A percentile compares a stretch with the other conserved stretches of the same genome.
Conservation (phyloP, 805 yeast genomes). For the Ogataea henricii region DNA sequence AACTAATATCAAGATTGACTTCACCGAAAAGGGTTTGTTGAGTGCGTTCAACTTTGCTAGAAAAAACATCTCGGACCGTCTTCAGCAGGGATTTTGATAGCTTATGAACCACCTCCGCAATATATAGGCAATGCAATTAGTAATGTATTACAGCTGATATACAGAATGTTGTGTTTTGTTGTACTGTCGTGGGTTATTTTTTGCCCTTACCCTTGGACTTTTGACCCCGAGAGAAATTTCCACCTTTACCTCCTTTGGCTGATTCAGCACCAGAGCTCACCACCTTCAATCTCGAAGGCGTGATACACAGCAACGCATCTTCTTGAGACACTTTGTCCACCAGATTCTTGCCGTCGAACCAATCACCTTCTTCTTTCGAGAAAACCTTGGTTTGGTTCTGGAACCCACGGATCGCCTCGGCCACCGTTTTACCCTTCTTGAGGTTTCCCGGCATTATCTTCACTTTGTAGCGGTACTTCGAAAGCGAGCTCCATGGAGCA, state of each 20-base stretch:
- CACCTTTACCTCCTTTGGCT: conserved; percentile 17
- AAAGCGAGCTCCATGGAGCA: conserved; percentile 88
- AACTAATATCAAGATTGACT: conserved; percentile 59
- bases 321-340: conserved; percentile 58
- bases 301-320: conserved; percentile 66
- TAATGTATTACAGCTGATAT: conserved; percentile 1
- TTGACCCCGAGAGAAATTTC: conserved; percentile 2
- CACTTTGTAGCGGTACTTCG: conserved; percentile 74
- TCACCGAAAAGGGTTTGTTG: conserved; percentile 73
- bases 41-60: conserved; percentile 88
- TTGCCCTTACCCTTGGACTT: conserved; percentile 27
- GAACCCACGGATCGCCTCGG: conserved; percentile 66
- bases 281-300: conserved; percentile 71
- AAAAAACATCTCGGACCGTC: conserved; percentile 54
- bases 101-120: background rate
- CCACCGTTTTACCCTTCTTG: conserved; percentile 85
- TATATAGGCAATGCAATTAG: conserved; percentile 3
- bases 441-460: conserved; percentile 78
- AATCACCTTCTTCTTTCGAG: conserved; percentile 47
- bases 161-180: background rate
- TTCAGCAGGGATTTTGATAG: conserved; percentile 40
- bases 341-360: conserved; percentile 68
- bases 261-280: conserved; percentile 52
- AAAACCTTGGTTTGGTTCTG: conserved; percentile 34
- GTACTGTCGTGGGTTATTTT: conserved; percentile 14